These are phyloP conservation scores for Neostapfia colusana DNA, from an alignment of 176 grass and related monocot genomes.

Conservation along the genomic window DNA sequence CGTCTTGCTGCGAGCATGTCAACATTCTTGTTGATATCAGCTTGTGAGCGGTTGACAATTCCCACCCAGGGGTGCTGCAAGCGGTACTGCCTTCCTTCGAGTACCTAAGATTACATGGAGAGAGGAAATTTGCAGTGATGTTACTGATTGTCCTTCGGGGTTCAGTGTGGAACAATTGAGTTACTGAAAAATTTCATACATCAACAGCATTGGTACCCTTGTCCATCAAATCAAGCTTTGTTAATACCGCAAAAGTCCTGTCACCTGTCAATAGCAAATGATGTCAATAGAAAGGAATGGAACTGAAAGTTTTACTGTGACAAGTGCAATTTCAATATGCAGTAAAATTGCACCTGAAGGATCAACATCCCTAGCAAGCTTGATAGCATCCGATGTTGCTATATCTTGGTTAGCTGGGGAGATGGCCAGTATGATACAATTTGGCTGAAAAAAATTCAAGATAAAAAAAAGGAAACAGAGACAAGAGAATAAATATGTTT, in stretches of 20 bases:
- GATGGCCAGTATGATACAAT: slow-evolving; percentile 91
- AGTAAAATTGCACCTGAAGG: slow-evolving; percentile 61
- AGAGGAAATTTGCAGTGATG: slow-evolving; percentile 22
- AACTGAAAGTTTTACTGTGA: slow-evolving; percentile 1
- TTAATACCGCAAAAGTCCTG: slow-evolving; percentile 93
- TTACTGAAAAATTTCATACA: slow-evolving; percentile 51
- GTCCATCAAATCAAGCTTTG: slow-evolving; percentile 99
- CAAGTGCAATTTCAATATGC: slow-evolving; percentile 13
- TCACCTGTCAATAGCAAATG: slow-evolving; percentile 63
- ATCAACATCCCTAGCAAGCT: slow-evolving; percentile 95
- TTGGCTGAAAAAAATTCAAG: slow-evolving; percentile 67
- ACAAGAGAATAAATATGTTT: slow-evolving; percentile 1
- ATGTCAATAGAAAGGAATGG: slow-evolving; percentile 20
- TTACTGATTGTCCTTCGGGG: neutral
- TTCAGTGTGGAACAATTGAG: slow-evolving; percentile 14
- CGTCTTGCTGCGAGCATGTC: slow-evolving; percentile 90
- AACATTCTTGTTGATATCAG: slow-evolving; percentile 99
- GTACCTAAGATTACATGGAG: slow-evolving; percentile 58
- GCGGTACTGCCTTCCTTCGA: slow-evolving; percentile 96
- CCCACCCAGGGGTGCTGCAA: slow-evolving; percentile 98
- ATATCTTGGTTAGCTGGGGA: slow-evolving; percentile 99
- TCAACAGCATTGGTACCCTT: slow-evolving; percentile 98
- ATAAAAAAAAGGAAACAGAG: slow-evolving; percentile 42
- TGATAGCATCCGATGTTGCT: slow-evolving; percentile 97
- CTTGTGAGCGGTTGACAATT: slow-evolving; percentile 98